These are phyloP conservation scores for Spirogloea muscicola DNA, from an alignment of 139 green algal species.

Conservation along the genomic window DNA sequence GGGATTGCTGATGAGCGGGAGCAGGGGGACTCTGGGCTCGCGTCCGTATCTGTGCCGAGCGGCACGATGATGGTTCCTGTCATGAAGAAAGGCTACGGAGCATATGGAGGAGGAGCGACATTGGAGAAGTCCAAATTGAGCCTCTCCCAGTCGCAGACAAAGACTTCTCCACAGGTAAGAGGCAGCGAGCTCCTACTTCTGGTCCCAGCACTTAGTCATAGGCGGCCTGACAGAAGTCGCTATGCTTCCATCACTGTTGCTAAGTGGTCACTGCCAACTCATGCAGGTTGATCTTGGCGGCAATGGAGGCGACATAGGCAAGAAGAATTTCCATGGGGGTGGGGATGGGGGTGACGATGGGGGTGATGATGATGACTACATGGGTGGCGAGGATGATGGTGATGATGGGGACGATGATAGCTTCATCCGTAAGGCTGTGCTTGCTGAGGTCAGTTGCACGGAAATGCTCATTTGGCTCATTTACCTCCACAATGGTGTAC, in stretches of 20 bases:
- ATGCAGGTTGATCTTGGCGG: constrained; percentile 26
- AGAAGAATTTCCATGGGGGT: constrained; percentile 69
- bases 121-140: constrained; percentile 44
- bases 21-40: neutral
- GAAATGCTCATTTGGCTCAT: no score
- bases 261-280: neutral
- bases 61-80: constrained; percentile 35
- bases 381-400: constrained; percentile 63
- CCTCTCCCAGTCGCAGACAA: constrained; percentile 3
- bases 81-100: constrained; percentile 41
- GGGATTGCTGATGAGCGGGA: neutral
- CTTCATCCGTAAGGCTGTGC: constrained; percentile 58
- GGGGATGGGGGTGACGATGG: constrained; percentile 73
- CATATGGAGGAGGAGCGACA: constrained; percentile 34
- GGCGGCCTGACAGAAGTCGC: no score
- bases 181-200: no score
- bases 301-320: constrained; percentile 15
- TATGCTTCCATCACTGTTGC: neutral
- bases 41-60: neutral
- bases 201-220: no score
- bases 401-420: constrained; percentile 55
- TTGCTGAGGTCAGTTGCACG: constrained; percentile 65
- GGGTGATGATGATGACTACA: constrained; percentile 93
- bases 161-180: neutral
- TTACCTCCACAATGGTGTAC: no score